Base-by-base conservation (phyloP, 2,329 filamentous ascomycete species). In the Alternaria sp. region DNA sequence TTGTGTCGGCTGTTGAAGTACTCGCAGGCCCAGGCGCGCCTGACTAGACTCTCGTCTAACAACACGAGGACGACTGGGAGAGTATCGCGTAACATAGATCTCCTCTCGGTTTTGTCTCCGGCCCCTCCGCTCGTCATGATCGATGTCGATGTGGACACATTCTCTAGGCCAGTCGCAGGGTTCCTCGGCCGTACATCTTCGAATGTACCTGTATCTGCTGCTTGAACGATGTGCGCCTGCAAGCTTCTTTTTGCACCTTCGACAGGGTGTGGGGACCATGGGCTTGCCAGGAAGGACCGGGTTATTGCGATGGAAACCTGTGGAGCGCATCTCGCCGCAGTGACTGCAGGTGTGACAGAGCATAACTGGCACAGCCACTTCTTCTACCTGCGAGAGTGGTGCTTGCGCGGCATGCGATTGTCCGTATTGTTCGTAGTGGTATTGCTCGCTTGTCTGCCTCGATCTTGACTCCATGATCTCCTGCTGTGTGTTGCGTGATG, bases 341-440 rank as follows among this genome's bases (percentile, higher is more conserved):
- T 74, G 62, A 26, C 71, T 76, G 61, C 79, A 81, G 8, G 73
- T 75, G 66, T 80, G 79, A 55, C 74, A 79, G 30, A 73, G 62
- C 51, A 73, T 59, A 11, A 75, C 69, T 23, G 73, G 71, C 11
- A 74, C 67, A 19, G 65, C 53, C 11, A 69, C 59, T 53, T 65
- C 67, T 44, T 65, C 61, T 15, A 63, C 46, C 50, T 65, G 65
- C 19, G 59, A 57, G 13, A 67, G 50, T n/a, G 69, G 62, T 13
- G 61, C 58, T 49, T 63, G 61, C 3, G 57, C 52, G 17, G 51
- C 47, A 19, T 51, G 68, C 11, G 60, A 45, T 19, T 68, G 60
- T 11, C 45, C 49, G 46, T 70, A 66, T 43, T 67, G 65, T 9
- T 68, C 64, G 49, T 70, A 70, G 21, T 68, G 53, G 36, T 71